phyloP scores from a whole-genome alignment of 768 basidiomycete genomes.

The Galerina sulciceps region DNA sequence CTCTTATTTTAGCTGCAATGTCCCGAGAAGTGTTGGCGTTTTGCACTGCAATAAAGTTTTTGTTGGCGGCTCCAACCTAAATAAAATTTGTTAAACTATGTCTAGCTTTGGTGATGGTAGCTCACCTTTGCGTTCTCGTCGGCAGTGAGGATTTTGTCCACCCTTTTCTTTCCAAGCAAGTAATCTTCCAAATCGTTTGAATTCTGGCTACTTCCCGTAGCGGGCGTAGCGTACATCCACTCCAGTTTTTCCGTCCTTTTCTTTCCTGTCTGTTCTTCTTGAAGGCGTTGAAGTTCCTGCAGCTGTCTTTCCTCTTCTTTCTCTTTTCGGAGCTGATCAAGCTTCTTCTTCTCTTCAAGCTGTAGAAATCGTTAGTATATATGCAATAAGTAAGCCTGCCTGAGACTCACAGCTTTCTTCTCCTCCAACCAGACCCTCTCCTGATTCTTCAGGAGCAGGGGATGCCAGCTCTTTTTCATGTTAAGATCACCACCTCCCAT shows the following conservation, averaged over 20 bases:
- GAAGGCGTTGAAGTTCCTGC: constrained; percentile 93
- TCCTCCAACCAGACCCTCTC: constrained; percentile 99
- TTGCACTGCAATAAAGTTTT: constrained; percentile 92
- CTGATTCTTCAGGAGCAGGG: constrained; percentile 97
- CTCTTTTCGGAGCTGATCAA: constrained; percentile 96
- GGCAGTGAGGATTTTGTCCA: constrained; percentile 92
- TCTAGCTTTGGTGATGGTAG: not conserved
- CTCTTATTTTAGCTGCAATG: constrained; percentile 90
- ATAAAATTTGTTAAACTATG: not conserved
- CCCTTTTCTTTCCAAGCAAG: constrained; percentile 94
- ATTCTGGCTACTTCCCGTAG: constrained; percentile 85
- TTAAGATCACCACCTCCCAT: constrained; percentile 99
- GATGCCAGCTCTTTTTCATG: constrained; percentile 99
- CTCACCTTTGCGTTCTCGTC: constrained; percentile 89
- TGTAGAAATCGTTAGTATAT: constrained; percentile 33
- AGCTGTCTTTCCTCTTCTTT: constrained; percentile 97
- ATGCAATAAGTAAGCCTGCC: not conserved
- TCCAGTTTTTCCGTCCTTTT: constrained; percentile 94
- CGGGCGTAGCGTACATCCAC: constrained; percentile 99
- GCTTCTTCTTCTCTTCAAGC: constrained; percentile 99
- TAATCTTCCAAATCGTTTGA: constrained; percentile 96
- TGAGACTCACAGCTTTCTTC: constrained; percentile 82
- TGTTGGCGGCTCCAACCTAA: constrained; percentile 84
- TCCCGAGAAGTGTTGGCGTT: constrained; percentile 92
- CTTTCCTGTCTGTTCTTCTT: constrained; percentile 94